A percentile compares a stretch with the other conserved stretches of the same genome.
Conservation (phyloP, 768 basidiomycete species). For the Tricholoma saponaceum region DNA sequence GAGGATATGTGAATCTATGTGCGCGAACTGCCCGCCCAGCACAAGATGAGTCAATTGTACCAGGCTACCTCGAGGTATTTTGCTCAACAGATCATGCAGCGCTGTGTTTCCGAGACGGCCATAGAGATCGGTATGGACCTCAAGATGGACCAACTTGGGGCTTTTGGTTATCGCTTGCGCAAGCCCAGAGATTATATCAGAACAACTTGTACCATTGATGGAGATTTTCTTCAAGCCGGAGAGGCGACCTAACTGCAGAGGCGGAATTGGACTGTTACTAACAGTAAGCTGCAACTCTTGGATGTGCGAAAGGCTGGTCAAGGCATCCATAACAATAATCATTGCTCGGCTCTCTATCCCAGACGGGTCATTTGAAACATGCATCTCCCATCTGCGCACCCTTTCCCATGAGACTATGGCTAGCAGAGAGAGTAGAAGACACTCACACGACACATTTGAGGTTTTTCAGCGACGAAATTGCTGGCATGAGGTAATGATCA, state of each 20-base stretch:
- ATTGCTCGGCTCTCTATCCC: neutral
- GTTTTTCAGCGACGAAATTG: neutral
- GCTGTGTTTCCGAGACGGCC: neutral
- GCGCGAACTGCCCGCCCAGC: neutral
- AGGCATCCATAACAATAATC: neutral
- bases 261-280: neutral
- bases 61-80: neutral
- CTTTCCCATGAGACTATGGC: neutral
- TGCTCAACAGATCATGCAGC: neutral
- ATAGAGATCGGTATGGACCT: neutral
- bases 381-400: neutral
- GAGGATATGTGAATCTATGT: neutral
- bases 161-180: neutral
- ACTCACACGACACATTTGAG: neutral
- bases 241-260: neutral
- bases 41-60: neutral
- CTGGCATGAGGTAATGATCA: neutral
- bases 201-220: neutral
- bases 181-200: neutral
- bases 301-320: neutral
- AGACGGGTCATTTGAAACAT: neutral
- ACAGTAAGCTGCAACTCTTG: neutral
- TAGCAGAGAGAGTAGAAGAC: neutral
- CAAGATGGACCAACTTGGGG: neutral
- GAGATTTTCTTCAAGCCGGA: neutral